Evolutionary conservation across 2,329 filamentous ascomycete genomes (phyloP).

Genomic region (Aspergillus quadrilineatus): DNA sequence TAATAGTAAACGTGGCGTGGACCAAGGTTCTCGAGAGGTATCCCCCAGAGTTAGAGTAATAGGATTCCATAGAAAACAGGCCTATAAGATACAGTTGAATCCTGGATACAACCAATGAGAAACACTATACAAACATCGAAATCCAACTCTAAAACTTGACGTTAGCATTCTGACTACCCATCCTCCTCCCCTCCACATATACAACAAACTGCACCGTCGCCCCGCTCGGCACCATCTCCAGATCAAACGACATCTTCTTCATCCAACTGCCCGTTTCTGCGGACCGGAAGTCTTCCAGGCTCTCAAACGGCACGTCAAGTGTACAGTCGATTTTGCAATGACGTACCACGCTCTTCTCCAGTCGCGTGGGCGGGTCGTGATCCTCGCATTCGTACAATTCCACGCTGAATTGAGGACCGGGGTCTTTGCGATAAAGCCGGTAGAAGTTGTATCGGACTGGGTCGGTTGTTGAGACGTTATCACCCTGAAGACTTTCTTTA

Average conservation of each 20-base stretch:
- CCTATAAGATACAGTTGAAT: no score
- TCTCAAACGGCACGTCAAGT: background rate
- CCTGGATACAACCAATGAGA: background rate
- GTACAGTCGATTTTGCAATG: background rate
- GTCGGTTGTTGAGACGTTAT: conserved; percentile 1
- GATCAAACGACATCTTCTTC: conserved; percentile 2
- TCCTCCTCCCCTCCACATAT: background rate
- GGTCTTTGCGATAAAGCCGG: background rate
- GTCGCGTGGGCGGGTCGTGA: background rate
- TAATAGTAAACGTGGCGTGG: no score
- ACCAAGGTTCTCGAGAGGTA: no score
- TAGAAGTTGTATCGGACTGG: background rate
- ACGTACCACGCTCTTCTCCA: background rate
- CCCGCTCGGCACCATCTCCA: conserved; percentile 8
- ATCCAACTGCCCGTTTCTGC: background rate
- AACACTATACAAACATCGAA: background rate
- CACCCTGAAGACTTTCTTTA: background rate
- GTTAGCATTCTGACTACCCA: background rate
- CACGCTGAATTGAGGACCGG: background rate
- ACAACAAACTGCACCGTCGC: conserved; percentile 1
- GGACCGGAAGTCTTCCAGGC: background rate
- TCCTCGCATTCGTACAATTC: background rate
- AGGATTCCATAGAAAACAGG: no score
- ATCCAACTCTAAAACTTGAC: background rate
- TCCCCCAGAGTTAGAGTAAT: no score